Evolutionary conservation across 1,284 basidiomycete genomes (phyloP).

Genomic region (Trichosporon inkin): DNA sequence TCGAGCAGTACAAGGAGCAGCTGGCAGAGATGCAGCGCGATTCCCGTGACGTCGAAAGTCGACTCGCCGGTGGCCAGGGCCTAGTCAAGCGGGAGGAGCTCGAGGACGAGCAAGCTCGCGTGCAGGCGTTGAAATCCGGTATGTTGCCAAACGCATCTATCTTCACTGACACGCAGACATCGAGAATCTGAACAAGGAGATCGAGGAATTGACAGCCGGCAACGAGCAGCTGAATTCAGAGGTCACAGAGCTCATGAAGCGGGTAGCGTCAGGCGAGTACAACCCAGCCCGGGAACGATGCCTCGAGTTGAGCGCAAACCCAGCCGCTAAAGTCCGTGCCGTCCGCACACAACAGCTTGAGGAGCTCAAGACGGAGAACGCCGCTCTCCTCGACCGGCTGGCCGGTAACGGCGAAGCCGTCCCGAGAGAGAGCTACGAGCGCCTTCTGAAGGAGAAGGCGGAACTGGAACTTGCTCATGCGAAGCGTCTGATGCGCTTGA

Average conservation of each 20-base stretch:
- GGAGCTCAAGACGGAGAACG: conserved; percentile 53
- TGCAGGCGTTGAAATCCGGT: conserved; percentile 27
- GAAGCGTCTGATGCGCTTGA: conserved; percentile 53
- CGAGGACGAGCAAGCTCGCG: conserved; percentile 25
- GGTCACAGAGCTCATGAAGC: conserved; percentile 51
- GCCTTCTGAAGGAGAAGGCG: conserved; percentile 49
- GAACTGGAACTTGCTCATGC: conserved; percentile 53
- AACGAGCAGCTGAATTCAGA: conserved; percentile 51
- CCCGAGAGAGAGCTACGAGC: conserved; percentile 52
- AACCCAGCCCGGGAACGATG: conserved; percentile 52
- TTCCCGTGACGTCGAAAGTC: conserved; percentile 34
- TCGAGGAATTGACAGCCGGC: conserved; percentile 47
- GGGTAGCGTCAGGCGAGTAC: conserved; percentile 55
- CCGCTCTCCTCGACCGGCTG: conserved; percentile 50
- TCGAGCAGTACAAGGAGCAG: conserved; percentile 36
- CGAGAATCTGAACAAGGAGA: conserved; percentile 22
- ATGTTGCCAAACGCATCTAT: conserved; percentile 17
- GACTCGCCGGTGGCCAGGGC: conserved; percentile 35
- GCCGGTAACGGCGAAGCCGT: conserved; percentile 29
- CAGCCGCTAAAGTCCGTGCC: conserved; percentile 52
- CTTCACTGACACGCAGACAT: conserved; percentile 10
- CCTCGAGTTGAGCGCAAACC: conserved; percentile 53
- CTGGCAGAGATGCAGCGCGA: conserved; percentile 36
- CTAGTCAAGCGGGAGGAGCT: conserved; percentile 36
- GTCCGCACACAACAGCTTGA: conserved; percentile 53